These are phyloP conservation scores for Scheffersomyces cryptocercus DNA, from an alignment of 1,139 yeast species.

Conservation along the genomic window DNA sequence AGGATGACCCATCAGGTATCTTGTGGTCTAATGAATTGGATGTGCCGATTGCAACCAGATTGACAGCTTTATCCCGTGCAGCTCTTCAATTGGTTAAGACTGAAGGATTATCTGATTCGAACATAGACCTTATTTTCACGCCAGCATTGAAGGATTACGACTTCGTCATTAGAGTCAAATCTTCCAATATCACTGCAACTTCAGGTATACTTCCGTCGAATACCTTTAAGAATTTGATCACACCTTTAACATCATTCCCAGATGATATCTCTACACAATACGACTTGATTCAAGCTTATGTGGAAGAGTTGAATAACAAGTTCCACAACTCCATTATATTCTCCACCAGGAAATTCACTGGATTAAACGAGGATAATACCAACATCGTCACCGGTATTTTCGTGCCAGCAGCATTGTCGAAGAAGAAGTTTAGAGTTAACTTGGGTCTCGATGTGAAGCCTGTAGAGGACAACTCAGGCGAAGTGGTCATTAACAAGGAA, in stretches of 20 bases:
- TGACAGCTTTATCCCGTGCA: slow-evolving; percentile 84
- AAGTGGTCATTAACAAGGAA: slow-evolving; percentile 70
- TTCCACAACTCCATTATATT: slow-evolving; percentile 60
- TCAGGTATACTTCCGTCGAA: slow-evolving; percentile 59
- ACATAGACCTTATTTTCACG: slow-evolving; percentile 61
- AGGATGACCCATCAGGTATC: slow-evolving; percentile 80
- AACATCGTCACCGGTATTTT: slow-evolving; percentile 78
- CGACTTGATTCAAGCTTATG: slow-evolving; percentile 59
- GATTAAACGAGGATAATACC: slow-evolving; percentile 48
- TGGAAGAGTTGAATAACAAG: slow-evolving; percentile 56
- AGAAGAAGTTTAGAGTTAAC: slow-evolving; percentile 75
- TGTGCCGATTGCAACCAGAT: slow-evolving; percentile 79
- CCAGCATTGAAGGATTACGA: slow-evolving; percentile 87
- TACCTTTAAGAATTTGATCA: slow-evolving; percentile 65
- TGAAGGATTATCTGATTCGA: slow-evolving; percentile 45
- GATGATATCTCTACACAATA: slow-evolving; percentile 45
- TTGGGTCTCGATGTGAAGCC: slow-evolving; percentile 78
- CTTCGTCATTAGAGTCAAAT: slow-evolving; percentile 63
- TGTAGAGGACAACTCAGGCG: slow-evolving; percentile 44
- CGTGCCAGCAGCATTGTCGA: slow-evolving; percentile 59
- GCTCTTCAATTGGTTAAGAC: slow-evolving; percentile 56
- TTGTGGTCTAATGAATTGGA: slow-evolving; percentile 75
- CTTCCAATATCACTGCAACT: slow-evolving; percentile 41
- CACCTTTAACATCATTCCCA: slow-evolving; percentile 42
- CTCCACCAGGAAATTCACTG: slow-evolving; percentile 56